These are phyloP conservation scores for Thelonectria discophora DNA, from an alignment of 2,329 filamentous ascomycete genomes.

Conservation along the genomic window DNA sequence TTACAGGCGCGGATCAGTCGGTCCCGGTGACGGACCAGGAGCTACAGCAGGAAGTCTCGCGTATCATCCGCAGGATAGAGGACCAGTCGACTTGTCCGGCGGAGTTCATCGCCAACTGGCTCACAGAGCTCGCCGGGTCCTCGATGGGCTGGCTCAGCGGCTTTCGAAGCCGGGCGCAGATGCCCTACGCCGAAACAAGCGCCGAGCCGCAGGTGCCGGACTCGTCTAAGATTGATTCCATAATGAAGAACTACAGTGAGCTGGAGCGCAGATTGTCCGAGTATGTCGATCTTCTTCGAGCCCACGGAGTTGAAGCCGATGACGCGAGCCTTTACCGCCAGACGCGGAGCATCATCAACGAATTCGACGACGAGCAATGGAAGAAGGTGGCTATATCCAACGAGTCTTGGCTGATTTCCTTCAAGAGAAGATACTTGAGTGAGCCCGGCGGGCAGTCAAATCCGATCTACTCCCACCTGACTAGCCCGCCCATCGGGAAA, in stretches of 20 bases:
- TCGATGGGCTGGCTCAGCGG: constrained; percentile 32
- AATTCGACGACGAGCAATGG: constrained; percentile 9
- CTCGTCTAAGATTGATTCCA: constrained; percentile 19
- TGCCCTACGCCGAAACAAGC: not conserved
- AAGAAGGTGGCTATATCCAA: constrained; percentile 11
- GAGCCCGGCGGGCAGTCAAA: not conserved
- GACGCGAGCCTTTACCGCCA: constrained; percentile 5
- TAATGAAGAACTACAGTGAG: constrained; percentile 15
- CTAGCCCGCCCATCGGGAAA: not conserved
- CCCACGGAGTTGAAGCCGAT: constrained; percentile 18
- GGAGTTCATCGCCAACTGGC: constrained; percentile 40
- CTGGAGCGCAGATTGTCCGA: constrained; percentile 13
- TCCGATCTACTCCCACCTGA: not conserved
- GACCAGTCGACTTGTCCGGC: constrained; percentile 33
- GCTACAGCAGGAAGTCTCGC: constrained; percentile 35
- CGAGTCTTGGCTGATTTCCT: constrained; percentile 4
- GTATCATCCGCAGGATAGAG: constrained; percentile 32
- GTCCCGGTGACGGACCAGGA: constrained; percentile 26
- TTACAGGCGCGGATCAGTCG: constrained; percentile 25
- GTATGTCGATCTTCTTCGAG: constrained; percentile 11
- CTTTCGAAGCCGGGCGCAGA: constrained; percentile 24
- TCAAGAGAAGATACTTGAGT: constrained; percentile 8
- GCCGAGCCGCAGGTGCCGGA: not conserved
- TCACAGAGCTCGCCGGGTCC: constrained; percentile 32
- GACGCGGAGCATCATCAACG: not conserved